A percentile compares a stretch with the other conserved stretches of the same genome.
Evolutionary conservation across 495 filamentous ascomycete genomes (phyloP).

Genomic region (Symbiotaphrina buchneri): DNA sequence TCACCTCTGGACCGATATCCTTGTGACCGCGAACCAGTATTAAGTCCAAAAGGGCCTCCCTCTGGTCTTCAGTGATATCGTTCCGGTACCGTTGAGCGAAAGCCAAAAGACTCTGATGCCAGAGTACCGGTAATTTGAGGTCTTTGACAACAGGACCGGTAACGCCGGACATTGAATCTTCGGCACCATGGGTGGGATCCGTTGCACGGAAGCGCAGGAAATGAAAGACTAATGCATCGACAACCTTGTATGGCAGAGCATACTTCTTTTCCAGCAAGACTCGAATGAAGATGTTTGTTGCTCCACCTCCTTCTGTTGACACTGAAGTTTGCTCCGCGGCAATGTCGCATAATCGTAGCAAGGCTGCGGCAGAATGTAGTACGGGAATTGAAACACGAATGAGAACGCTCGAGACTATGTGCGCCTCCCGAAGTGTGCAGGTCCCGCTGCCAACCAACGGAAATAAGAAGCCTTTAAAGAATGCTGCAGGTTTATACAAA

Average conservation of each 20-base stretch:
- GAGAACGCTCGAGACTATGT: slow-evolving; percentile 69
- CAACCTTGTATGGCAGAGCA: slow-evolving; percentile 80
- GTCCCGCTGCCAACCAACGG: slow-evolving; percentile 56
- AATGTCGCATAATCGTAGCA: slow-evolving; percentile 82
- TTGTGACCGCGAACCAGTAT: slow-evolving; percentile 73
- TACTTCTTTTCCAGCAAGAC: slow-evolving; percentile 91
- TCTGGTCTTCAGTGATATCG: slow-evolving; percentile 79
- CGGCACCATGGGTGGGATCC: slow-evolving; percentile 22
- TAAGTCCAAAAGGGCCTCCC: slow-evolving; percentile 78
- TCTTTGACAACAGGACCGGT: slow-evolving; percentile 21
- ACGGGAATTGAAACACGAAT: slow-evolving; percentile 64
- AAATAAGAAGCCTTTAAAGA: slow-evolving; percentile 93
- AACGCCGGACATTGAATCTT: slow-evolving; percentile 19
- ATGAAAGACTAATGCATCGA: slow-evolving; percentile 89
- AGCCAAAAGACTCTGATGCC: slow-evolving; percentile 72
- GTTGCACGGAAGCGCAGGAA: slow-evolving; percentile 67
- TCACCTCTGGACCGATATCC: slow-evolving; percentile 72
- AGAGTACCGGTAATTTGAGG: slow-evolving; percentile 57
- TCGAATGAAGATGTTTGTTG: slow-evolving; percentile 84
- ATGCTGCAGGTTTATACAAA: slow-evolving; percentile 86
- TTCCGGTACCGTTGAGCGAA: slow-evolving; percentile 91
- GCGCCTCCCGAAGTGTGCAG: slow-evolving; percentile 76
- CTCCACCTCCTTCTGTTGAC: slow-evolving; percentile 48
- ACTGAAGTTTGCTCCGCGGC: slow-evolving; percentile 62
- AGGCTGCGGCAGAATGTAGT: slow-evolving; percentile 75